Base-by-base conservation (phyloP, 306 rosid genomes). In the Quillaja saponaria region DNA sequence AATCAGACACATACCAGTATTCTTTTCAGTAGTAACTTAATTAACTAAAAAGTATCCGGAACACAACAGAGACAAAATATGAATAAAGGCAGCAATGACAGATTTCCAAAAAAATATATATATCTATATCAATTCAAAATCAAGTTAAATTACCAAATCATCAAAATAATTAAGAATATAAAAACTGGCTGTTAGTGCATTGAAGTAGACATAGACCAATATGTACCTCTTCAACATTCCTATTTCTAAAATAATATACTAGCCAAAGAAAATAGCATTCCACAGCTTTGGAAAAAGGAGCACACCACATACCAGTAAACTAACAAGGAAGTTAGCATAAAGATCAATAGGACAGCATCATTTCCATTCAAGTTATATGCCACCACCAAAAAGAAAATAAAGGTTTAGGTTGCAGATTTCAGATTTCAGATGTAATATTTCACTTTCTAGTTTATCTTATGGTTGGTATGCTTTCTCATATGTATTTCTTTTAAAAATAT, bases 61-160 rank as follows among this genome's bases (percentile, higher is more conserved):
- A 25, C 31, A 25, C 31, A 25, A 25, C 31, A 25, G 31, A 25
- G 31, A 25, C 31, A 25, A 25, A 25, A 25, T 25, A 25, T 25
- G 31, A 25, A 25, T 25, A 25, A 25, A 25, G 31, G 31, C 31
- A 25, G 31, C 31, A 25, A 25, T 25, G 31, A 25, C 31, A 25
- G 31, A 25, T 25, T 25, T 25, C 31, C 31, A 25, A 25, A 25
- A 25, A 25, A 25, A 25, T 25, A 25, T 25, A 25, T 25, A 25
- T 25, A 25, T 25, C 31, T 25, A 25, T 25, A 25, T 25, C 31
- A 25, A 25, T 25, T 25, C 31, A 25, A 25, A 25, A 25, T 25
- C 31, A 25, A 25, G 31, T 35, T 63, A 34, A 41, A 55, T 41
- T 64, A 52, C 47, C 49, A 58, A 25, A 57, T 49, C 34, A 50